Base-by-base conservation (phyloP, 148 eudicot genomes). In the Fagopyrum tataricum region DNA sequence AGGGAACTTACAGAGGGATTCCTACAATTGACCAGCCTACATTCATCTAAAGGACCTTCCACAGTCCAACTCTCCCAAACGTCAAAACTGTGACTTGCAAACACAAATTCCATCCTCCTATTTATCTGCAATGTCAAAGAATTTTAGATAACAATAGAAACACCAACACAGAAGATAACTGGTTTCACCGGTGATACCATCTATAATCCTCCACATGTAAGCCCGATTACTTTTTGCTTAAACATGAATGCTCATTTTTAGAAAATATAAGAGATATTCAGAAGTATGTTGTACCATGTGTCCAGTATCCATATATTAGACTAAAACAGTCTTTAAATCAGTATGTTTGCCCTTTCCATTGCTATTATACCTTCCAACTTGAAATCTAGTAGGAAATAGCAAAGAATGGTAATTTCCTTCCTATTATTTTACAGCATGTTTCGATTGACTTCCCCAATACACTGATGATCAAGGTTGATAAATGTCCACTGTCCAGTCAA, bases 81-180 rank as follows among this genome's bases (percentile, higher is more conserved):
- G 71, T 95, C 99, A 84, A 95, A 90, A 80, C 94, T 95, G 84
- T 95, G 96, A 80, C 99, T 92, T 18, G 99, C 99, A 82, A 95
- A 95, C 77, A 95, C 99, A 77, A 92, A 92, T 78, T 95, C 99
- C 90, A 82, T 90, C 89, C 82, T 92, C 64, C 97, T 88, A 79
- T 92, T 95, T 81, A 95, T 88, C 99, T 95, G 92, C 83, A 87
- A 76, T 46, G 42, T 64, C 69, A 39, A 64, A 37, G 11, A 64
- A 15, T 14, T 37, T 2, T 21, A 64, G 26, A 37, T 64, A 14
- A 64, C 20, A 4, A 64, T 6, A 61, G 31, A 15, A 39, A 62
- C 42, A 62, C 43, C 68, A 31, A 62, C 37, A 64, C 14, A 7
- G 44, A 20, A 4, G 67, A 61, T 4, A 61, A 17, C 31, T 7